phyloP scores from a whole-genome alignment of 768 basidiomycete species.

The Trichaptum fuscoviolaceum region DNA sequence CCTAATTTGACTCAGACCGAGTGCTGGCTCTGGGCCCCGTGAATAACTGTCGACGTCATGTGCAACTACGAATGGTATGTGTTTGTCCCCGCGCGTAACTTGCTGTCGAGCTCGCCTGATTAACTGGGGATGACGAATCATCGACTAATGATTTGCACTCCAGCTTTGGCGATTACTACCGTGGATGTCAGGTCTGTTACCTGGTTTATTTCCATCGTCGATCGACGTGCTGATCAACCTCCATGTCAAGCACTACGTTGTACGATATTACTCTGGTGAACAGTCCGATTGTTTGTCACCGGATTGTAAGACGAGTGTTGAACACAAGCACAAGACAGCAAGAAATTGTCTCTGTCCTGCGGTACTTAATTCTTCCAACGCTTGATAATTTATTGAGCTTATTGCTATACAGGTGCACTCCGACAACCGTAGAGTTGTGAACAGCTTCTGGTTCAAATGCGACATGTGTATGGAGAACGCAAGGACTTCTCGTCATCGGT shows the following conservation, averaged over 20 bases:
- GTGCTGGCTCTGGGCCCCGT: neutral
- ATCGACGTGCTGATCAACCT: conserved; percentile 6
- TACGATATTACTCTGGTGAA: conserved; percentile 56
- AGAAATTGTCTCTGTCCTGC: conserved; percentile 50
- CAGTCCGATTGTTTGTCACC: conserved; percentile 48
- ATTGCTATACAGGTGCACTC: conserved; percentile 26
- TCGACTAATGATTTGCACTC: conserved; percentile 3
- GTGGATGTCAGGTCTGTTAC: conserved; percentile 35
- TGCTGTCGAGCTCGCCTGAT: neutral
- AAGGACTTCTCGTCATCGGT: conserved; percentile 2
- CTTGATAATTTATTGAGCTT: neutral
- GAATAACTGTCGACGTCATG: conserved; percentile 29
- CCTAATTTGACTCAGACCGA: neutral
- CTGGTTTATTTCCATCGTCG: neutral
- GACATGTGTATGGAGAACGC: conserved; percentile 8
- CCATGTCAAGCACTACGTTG: conserved; percentile 52
- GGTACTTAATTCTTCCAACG: conserved; percentile 21
- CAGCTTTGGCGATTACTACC: conserved; percentile 38
- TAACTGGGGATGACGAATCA: neutral
- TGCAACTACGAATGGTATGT: conserved; percentile 54
- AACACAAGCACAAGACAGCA: conserved; percentile 56
- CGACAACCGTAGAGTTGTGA: conserved; percentile 54
- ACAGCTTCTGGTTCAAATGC: conserved; percentile 53
- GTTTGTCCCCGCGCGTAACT: conserved; percentile 9
- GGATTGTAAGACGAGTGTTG: conserved; percentile 47